Conservation (phyloP, 192 early-diverging fungal genomes). For the Coemansia sp. region DNA sequence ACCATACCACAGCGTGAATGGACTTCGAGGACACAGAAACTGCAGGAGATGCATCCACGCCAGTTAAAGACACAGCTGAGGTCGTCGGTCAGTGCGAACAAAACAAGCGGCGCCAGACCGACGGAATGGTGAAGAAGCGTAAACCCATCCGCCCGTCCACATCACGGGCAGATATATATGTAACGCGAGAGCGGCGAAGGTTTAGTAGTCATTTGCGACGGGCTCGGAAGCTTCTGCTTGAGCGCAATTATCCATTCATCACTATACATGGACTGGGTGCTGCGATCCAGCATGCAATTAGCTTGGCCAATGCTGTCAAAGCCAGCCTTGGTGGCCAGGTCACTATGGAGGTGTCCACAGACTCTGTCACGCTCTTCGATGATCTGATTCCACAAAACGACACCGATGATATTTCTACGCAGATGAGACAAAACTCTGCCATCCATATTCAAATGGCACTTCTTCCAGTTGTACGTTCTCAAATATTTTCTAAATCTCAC, state of each 20-base stretch:
- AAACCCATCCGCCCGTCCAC: constrained; percentile 64
- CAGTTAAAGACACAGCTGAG: neutral
- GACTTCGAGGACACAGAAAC: neutral
- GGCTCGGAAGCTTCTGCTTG: constrained; percentile 64
- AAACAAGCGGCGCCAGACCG: neutral
- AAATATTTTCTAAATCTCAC: constrained; percentile 5
- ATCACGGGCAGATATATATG: constrained; percentile 74
- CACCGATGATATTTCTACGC: constrained; percentile 58
- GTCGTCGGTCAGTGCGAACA: neutral
- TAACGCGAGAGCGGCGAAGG: constrained; percentile 63
- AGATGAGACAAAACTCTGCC: constrained; percentile 64
- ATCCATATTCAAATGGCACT: constrained; percentile 66
- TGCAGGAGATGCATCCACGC: neutral
- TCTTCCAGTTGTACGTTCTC: neutral
- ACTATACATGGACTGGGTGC: constrained; percentile 80
- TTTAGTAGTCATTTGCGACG: constrained; percentile 61
- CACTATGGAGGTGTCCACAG: constrained; percentile 62
- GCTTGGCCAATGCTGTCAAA: constrained; percentile 64
- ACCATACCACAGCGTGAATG: neutral
- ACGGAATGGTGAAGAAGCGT: constrained; percentile 41
- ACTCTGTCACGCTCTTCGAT: constrained; percentile 71
- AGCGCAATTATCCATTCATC: constrained; percentile 60
- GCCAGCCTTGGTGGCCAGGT: constrained; percentile 60
- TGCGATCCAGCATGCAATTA: constrained; percentile 66
- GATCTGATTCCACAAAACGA: constrained; percentile 71